Evolutionary conservation across 371 early-diverging fungal species (phyloP).

Genomic region (Syncephalastrum racemosum): DNA sequence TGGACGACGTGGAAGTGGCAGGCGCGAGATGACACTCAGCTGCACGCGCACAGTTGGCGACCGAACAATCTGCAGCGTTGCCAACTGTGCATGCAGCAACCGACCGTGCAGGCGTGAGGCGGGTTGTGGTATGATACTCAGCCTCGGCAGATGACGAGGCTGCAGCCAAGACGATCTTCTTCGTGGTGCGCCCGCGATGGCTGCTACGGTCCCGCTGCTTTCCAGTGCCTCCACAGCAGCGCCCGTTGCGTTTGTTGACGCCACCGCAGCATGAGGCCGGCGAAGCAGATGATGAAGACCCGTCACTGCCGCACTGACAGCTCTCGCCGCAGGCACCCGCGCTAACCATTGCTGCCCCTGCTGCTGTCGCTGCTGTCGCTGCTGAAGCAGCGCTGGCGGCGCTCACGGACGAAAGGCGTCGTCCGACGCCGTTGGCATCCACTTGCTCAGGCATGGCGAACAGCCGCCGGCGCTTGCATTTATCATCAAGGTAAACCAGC

Average conservation of each 20-base stretch:
- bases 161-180: not conserved
- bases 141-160: not conserved
- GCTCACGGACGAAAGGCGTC: not conserved
- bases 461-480: not conserved
- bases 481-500: slow-evolving; percentile 25
- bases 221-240: slow-evolving; percentile 9
- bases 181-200: not conserved
- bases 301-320: no score
- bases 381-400: not conserved
- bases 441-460: not conserved
- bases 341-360: not conserved
- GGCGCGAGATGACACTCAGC: slow-evolving; percentile 14
- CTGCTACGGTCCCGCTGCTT: not conserved
- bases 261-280: slow-evolving; percentile 10
- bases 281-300: not conserved
- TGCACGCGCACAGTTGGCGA: slow-evolving; percentile 16
- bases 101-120: no score
- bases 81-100: not conserved
- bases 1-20: not conserved
- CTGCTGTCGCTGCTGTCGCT: not conserved
- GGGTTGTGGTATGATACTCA: no score
- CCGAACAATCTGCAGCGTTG: slow-evolving; percentile 9
- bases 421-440: not conserved
- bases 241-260: not conserved
- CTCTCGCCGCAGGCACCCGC: not conserved